Evolutionary conservation across 768 basidiomycete species (phyloP).

Genomic region (Lactifluus volemus): DNA sequence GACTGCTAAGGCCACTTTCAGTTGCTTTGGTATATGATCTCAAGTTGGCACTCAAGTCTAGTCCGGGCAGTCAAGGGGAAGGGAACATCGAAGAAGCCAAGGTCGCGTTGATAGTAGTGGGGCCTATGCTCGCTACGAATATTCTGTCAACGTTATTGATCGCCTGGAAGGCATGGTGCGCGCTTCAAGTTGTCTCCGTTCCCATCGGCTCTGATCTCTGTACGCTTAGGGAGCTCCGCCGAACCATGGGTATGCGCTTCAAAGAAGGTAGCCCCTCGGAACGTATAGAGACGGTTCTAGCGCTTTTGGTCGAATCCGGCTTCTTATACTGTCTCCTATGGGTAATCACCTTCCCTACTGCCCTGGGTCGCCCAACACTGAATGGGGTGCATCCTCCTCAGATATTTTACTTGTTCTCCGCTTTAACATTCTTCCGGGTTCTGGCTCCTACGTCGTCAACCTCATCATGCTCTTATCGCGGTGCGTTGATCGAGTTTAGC

Average conservation of each 20-base stretch:
- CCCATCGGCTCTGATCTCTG: not conserved
- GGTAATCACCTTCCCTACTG: not conserved
- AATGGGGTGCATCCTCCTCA: not conserved
- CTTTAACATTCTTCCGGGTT: constrained; percentile 3
- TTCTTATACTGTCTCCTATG: constrained; percentile 11
- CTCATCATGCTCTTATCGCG: constrained; percentile 5
- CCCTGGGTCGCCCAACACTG: not conserved
- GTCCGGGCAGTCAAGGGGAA: not conserved
- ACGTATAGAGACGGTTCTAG: constrained; percentile 3
- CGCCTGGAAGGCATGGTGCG: constrained; percentile 17
- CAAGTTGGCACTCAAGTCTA: not conserved
- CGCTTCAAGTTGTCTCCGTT: not conserved
- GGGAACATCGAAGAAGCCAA: not conserved
- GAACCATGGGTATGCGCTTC: not conserved
- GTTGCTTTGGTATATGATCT: constrained; percentile 2
- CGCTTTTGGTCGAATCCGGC: constrained; percentile 14
- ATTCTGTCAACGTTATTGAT: constrained; percentile 7
- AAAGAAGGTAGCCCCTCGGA: constrained; percentile 3
- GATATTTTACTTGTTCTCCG: constrained; percentile 9
- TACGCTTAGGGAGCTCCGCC: constrained; percentile 2
- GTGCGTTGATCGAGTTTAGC: not conserved
- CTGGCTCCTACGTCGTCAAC: constrained; percentile 8
- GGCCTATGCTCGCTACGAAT: constrained; percentile 14
- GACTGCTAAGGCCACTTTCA: not conserved
- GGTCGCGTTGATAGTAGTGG: constrained; percentile 6